phyloP scores from a whole-genome alignment of 768 basidiomycete genomes.

The Rhodotorula taiwanensis region DNA sequence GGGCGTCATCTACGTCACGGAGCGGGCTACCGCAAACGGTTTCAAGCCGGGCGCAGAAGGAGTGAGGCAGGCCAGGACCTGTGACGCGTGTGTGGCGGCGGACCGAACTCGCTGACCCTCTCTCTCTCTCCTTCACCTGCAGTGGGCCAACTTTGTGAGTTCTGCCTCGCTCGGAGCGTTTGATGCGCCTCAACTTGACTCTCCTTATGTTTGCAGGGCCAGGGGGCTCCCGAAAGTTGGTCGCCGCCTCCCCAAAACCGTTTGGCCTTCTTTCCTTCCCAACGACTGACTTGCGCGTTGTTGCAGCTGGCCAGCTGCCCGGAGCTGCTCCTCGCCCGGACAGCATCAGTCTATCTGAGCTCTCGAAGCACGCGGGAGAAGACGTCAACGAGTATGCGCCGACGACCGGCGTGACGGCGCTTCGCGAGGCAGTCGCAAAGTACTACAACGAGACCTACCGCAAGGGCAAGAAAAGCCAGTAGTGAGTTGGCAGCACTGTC shows the following conservation, averaged over 20 bases:
- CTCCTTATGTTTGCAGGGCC: constrained; percentile 2
- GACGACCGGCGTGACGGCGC: constrained; percentile 77
- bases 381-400: constrained; percentile 62
- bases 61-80: constrained; percentile 41
- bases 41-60: constrained; percentile 55
- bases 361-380: constrained; percentile 47
- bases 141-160: constrained; percentile 48
- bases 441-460: constrained; percentile 85
- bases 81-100: too few relatives aligned
- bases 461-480: constrained; percentile 69
- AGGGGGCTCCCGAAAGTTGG: constrained; percentile 50
- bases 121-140: not conserved
- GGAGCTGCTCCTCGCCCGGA: constrained; percentile 9
- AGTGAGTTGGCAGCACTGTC: too few relatives aligned
- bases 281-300: too few relatives aligned
- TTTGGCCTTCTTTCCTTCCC: not conserved
- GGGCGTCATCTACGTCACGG: constrained; percentile 75
- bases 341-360: constrained; percentile 13
- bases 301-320: constrained; percentile 5
- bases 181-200: not conserved
- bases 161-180: constrained; percentile 38
- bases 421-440: constrained; percentile 82
- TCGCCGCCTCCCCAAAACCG: constrained; percentile 40
- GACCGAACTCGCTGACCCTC: not conserved
- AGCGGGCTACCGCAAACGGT: constrained; percentile 91